Percentiles rank a stretch among this genome's conserved stretches.
Evolutionary conservation across 495 filamentous ascomycete species (phyloP).

Genomic region (Choiromyces venosus): DNA sequence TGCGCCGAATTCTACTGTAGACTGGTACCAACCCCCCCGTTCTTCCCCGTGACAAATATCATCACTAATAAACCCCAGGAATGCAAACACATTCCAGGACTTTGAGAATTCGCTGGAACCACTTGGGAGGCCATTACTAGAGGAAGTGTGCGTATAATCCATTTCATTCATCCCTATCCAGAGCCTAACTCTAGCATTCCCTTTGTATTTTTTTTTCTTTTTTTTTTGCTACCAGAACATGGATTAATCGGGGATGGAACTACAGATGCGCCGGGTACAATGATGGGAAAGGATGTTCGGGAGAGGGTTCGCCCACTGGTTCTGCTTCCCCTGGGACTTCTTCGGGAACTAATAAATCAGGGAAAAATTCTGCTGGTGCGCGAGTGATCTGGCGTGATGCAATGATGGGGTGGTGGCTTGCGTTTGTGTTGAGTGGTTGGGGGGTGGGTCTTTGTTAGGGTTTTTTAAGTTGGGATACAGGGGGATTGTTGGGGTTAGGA

Average conservation of each 20-base stretch:
- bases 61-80: constrained; percentile 18
- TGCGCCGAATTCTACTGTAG: constrained; percentile 49
- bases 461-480: neutral
- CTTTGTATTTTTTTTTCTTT: neutral
- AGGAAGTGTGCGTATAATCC: constrained; percentile 1
- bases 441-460: neutral
- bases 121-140: constrained; percentile 16
- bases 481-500: neutral
- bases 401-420: neutral
- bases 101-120: constrained; percentile 20
- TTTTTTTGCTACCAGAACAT: neutral
- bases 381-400: neutral
- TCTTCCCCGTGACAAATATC: neutral
- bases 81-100: constrained; percentile 5
- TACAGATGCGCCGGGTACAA: neutral
- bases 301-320: neutral
- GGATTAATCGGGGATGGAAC: neutral
- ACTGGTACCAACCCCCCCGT: constrained; percentile 47
- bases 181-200: neutral
- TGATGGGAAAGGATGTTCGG: neutral
- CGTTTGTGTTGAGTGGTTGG: neutral
- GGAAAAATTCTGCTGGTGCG: neutral
- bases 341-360: neutral
- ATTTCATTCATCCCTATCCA: neutral
- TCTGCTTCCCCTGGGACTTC: neutral